Conservation (phyloP, 495 filamentous ascomycete genomes). For the Opeltia flavorubescens region DNA sequence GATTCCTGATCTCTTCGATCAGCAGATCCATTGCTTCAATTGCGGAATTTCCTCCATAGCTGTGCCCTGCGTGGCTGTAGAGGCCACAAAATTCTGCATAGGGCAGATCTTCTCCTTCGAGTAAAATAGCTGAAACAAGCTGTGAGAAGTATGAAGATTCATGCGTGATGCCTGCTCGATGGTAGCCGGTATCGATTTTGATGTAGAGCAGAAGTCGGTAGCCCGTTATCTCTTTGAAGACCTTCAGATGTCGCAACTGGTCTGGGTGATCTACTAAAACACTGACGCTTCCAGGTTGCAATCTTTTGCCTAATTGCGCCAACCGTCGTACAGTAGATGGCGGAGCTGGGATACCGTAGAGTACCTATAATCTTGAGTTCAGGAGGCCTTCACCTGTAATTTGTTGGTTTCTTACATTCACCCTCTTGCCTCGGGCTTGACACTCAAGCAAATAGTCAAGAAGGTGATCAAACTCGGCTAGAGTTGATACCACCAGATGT, state of each 20-base stretch:
- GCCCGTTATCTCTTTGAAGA: constrained; percentile 24
- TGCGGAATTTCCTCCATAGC: constrained; percentile 40
- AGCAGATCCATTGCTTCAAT: constrained; percentile 44
- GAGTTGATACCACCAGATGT: constrained; percentile 64
- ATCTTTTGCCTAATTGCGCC: constrained; percentile 28
- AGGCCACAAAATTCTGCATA: constrained; percentile 43
- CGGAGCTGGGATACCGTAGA: constrained; percentile 64
- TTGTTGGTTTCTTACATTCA: constrained; percentile 38
- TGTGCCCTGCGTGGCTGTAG: constrained; percentile 70
- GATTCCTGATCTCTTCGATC: constrained; percentile 43
- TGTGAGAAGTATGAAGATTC: constrained; percentile 32
- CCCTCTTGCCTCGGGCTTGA: constrained; percentile 29
- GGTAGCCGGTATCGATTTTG: constrained; percentile 68
- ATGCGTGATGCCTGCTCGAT: constrained; percentile 55
- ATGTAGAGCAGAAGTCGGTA: constrained; percentile 45
- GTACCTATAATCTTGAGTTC: constrained; percentile 30
- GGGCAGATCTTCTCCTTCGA: constrained; percentile 23
- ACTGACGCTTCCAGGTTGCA: constrained; percentile 40
- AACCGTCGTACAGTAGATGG: constrained; percentile 47
- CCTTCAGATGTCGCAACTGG: constrained; percentile 36
- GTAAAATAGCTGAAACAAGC: constrained; percentile 37
- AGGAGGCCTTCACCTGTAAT: neutral
- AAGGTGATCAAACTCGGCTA: constrained; percentile 61
- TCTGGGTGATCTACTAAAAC: constrained; percentile 61
- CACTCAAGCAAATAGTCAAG: constrained; percentile 46